Evolutionary conservation across 352 stramenopile species (phyloP).

Genomic region (Globisporangium parvum): DNA sequence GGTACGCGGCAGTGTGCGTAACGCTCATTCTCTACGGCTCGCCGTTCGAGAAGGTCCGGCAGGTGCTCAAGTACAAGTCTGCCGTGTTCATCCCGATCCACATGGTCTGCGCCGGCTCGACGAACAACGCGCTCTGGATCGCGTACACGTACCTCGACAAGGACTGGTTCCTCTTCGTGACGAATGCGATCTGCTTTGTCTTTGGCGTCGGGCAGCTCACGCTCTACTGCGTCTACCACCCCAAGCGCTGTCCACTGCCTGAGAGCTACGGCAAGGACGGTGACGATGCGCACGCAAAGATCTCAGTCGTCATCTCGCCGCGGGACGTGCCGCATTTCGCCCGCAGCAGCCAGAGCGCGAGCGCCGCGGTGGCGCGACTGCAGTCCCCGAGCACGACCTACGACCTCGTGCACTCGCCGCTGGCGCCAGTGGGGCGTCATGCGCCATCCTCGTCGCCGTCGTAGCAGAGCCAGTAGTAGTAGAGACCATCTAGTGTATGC

Average conservation of each 20-base stretch:
- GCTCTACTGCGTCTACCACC: constrained; percentile 45
- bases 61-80: constrained; percentile 41
- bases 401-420: constrained; percentile 2
- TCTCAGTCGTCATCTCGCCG: constrained; percentile 2
- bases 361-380: not conserved
- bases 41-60: constrained; percentile 43
- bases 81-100: constrained; percentile 46
- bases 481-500: not conserved
- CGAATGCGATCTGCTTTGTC: constrained; percentile 33
- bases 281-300: not conserved
- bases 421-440: not conserved
- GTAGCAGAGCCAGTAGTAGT: too few relatives aligned
- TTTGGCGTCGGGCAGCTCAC: constrained; percentile 28
- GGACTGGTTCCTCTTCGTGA: constrained; percentile 50
- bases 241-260: constrained; percentile 28
- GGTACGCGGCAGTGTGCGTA: constrained; percentile 29
- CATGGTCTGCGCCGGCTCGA: constrained; percentile 41
- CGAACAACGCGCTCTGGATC: constrained; percentile 58
- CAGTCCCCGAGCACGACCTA: constrained; percentile 1
- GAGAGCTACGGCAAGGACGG: constrained; percentile 17
- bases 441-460: too few relatives aligned
- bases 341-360: not conserved
- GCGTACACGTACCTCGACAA: constrained; percentile 30
- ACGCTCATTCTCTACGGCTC: constrained; percentile 48
- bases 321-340: constrained; percentile 1